phyloP scores from a whole-genome alignment of 306 rosid genomes.

The Medicago ruthenica region DNA sequence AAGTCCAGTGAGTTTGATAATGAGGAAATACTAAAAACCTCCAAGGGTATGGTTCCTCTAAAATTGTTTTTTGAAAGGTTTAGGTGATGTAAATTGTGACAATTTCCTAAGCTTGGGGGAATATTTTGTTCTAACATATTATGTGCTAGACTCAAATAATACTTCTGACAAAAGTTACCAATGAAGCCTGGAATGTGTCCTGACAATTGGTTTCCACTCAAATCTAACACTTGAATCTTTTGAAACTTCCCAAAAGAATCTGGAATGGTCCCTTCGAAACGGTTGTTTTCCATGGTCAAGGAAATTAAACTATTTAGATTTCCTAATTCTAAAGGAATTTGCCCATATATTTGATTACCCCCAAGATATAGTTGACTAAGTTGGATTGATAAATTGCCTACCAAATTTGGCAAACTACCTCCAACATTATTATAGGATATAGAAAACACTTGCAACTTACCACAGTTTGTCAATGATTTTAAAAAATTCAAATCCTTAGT shows the following conservation, averaged over 20 bases:
- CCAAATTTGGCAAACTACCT: slow-evolving; percentile 30
- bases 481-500: slow-evolving; percentile 39
- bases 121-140: slow-evolving; percentile 47
- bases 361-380: not conserved
- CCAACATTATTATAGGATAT: slow-evolving; percentile 20
- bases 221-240: not conserved
- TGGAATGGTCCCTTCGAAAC: slow-evolving; percentile 41
- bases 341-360: slow-evolving; percentile 19
- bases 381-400: slow-evolving; percentile 46
- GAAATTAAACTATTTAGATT: slow-evolving; percentile 1
- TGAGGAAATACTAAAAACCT: slow-evolving; percentile 24
- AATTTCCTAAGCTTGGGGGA: slow-evolving; percentile 39
- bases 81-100: not conserved
- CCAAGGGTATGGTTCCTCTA: slow-evolving; percentile 41
- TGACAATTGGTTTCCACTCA: slow-evolving; percentile 28
- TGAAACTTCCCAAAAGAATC: slow-evolving; percentile 31
- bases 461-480: slow-evolving; percentile 42
- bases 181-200: slow-evolving; percentile 28
- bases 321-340: slow-evolving; percentile 35
- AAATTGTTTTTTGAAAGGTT: slow-evolving; percentile 26
- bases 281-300: not conserved
- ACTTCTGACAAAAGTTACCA: slow-evolving; percentile 42
- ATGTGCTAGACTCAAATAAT: fast-evolving
- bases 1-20: slow-evolving; percentile 33
- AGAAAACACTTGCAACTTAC: not conserved